Conservation (phyloP, 495 filamentous ascomycete species). For the Halenospora varia region DNA sequence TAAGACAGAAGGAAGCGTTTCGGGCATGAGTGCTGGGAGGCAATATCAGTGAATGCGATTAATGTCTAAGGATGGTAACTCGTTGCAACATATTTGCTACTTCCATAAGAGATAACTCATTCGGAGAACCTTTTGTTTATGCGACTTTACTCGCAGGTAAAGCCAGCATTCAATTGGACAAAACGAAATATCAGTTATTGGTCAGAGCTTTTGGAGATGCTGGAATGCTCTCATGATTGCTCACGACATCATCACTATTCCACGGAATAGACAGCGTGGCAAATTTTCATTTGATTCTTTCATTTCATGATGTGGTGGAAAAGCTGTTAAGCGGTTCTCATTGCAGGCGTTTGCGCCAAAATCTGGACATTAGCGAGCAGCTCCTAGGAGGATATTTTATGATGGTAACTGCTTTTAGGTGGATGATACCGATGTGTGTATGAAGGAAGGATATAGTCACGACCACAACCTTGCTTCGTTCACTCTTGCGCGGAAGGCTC, state of each 20-base stretch:
- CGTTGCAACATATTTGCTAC: not conserved
- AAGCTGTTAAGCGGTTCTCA: not conserved
- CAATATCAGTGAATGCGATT: not conserved
- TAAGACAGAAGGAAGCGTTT: not conserved
- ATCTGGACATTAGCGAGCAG: not conserved
- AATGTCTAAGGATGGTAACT: not conserved
- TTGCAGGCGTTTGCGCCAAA: not conserved
- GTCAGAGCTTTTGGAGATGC: slow-evolving; percentile 12
- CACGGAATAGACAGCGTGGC: not conserved
- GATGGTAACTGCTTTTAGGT: not conserved
- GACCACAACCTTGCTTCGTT: not conserved
- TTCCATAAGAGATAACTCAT: not conserved
- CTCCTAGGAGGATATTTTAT: not conserved
- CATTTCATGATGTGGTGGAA: not conserved
- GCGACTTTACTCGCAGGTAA: slow-evolving; percentile 6
- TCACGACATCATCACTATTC: not conserved
- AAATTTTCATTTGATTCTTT: not conserved
- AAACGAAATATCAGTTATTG: not conserved
- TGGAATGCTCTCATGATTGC: slow-evolving; percentile 19
- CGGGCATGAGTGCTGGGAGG: not conserved
- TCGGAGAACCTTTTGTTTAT: slow-evolving; percentile 2
- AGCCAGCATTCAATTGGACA: slow-evolving; percentile 1
- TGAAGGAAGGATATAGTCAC: not conserved
- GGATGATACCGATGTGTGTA: not conserved
- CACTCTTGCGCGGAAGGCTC: not conserved